These are phyloP conservation scores for Podila verticillata DNA, from an alignment of 192 early-diverging fungal genomes.

Conservation along the genomic window DNA sequence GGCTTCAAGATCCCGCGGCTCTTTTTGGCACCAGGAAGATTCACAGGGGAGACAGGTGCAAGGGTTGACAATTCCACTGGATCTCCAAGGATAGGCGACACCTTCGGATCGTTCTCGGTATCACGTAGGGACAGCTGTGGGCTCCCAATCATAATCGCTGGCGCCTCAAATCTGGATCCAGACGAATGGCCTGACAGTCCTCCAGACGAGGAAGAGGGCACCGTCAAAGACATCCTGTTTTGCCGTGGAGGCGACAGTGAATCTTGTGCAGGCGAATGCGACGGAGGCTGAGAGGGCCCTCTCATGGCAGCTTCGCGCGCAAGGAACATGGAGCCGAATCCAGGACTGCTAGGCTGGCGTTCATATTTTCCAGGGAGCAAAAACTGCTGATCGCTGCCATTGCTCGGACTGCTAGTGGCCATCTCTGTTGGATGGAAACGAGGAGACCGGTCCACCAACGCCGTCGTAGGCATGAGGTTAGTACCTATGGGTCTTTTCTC, in stretches of 20 bases:
- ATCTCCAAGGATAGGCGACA: not conserved
- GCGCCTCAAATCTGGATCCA: not conserved
- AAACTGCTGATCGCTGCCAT: constrained; percentile 19
- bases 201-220: not conserved
- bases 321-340: constrained; percentile 49
- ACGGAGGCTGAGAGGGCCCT: not conserved
- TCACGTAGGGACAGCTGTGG: not conserved
- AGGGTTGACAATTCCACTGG: not conserved
- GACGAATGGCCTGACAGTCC: not conserved
- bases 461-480: constrained; percentile 12
- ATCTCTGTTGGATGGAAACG: constrained; percentile 1
- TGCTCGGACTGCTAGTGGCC: not conserved
- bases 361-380: constrained; percentile 36
- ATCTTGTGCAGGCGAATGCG: not conserved
- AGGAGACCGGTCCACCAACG: constrained; percentile 6
- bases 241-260: not conserved
- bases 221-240: constrained; percentile 17
- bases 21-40: constrained; percentile 2
- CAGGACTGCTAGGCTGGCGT: constrained; percentile 32
- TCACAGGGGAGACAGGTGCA: not conserved
- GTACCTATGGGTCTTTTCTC: constrained; percentile 8
- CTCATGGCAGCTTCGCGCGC: constrained; percentile 31
- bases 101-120: not conserved
- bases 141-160: not conserved
- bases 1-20: constrained; percentile 38